Evolutionary conservation across 768 basidiomycete genomes (phyloP), one percentile per base, ranked within the genome.

Genomic region (Mycena galopus): DNA sequence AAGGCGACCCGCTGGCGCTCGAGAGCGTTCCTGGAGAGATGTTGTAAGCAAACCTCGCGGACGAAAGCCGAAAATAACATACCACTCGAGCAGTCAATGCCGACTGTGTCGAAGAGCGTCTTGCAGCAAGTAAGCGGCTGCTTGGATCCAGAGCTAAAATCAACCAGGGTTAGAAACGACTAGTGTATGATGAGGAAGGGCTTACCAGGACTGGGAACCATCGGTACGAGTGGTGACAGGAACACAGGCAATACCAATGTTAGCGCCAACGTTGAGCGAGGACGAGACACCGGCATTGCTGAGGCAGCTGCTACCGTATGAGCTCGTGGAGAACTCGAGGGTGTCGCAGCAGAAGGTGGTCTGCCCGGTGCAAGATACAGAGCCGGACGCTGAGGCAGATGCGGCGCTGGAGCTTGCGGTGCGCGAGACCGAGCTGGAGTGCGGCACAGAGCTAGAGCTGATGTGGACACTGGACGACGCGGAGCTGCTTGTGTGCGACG

Each of bases 81-180:
- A n/a, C n/a, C n/a, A n/a, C n/a, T n/a, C n/a, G n/a, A n/a, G n/a
- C n/a, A n/a, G n/a, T n/a, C n/a, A n/a, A n/a, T n/a, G n/a, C n/a
- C 65, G 29, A 67, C 21, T 12, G 53, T 32, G 56, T 57, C 37
- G 25, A 58, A 67, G 21, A 67, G 39, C 8, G 65, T 67, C 65
- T 67, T 67, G 55, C 65, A 67, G 56, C 65, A 67, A n/a, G n/a
- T 51, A 16, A 53, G 51, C 23, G 25, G 50, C n/a, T 51, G 50
- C 50, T 51, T 53, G 23, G 51, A 27, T 27, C 23, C 51, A 16
- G 51, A 53, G 51, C 51, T 53, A 11, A 23, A 53, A 53, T 10
- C 4, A 10, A 53, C 23, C 3, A 53, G n/a, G 25, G 17, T 8
- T 23, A n/a, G 6, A 53, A 53, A n/a, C n/a, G n/a, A n/a, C n/a